Conservation (phyloP, 2,329 filamentous ascomycete genomes). For the Cladosporium oxysporum region DNA sequence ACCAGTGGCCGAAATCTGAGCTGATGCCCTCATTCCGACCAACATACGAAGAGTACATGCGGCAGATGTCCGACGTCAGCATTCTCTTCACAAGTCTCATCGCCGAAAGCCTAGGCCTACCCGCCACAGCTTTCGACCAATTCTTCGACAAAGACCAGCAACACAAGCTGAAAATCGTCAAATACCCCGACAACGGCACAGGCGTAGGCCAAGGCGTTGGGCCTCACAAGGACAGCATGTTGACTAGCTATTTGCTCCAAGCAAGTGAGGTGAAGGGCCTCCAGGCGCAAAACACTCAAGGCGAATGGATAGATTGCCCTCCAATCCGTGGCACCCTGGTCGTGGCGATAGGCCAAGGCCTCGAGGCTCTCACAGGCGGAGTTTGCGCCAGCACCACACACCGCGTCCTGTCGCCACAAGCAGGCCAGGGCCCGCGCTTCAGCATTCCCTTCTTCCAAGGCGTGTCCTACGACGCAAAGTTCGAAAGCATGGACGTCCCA, state of each 20-base stretch:
- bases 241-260: slow-evolving; percentile 79
- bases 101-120: slow-evolving; percentile 78
- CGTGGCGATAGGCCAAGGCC: slow-evolving; percentile 82
- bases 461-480: slow-evolving; percentile 74
- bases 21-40: slow-evolving; percentile 67
- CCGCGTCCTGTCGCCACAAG: slow-evolving; percentile 72
- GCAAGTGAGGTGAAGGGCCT: slow-evolving; percentile 73
- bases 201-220: slow-evolving; percentile 65
- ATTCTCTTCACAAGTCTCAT: slow-evolving; percentile 76
- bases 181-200: slow-evolving; percentile 71
- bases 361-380: slow-evolving; percentile 81
- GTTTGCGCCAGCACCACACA: slow-evolving; percentile 82
- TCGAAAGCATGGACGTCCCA: slow-evolving; percentile 74
- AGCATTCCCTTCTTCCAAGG: slow-evolving; percentile 89
- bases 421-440: slow-evolving; percentile 71
- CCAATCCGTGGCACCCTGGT: slow-evolving; percentile 77
- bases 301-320: slow-evolving; percentile 80
- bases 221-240: slow-evolving; percentile 83
- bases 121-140: slow-evolving; percentile 67
- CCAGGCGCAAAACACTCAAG: slow-evolving; percentile 78
- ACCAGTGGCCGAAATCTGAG: slow-evolving; percentile 72
- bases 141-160: slow-evolving; percentile 75
- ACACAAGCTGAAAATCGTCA: slow-evolving; percentile 87
- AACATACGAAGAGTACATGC: slow-evolving; percentile 74
- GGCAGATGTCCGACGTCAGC: slow-evolving; percentile 70